Conservation (phyloP, 176 grass and related monocot species). For the Oryza coarctata region DNA sequence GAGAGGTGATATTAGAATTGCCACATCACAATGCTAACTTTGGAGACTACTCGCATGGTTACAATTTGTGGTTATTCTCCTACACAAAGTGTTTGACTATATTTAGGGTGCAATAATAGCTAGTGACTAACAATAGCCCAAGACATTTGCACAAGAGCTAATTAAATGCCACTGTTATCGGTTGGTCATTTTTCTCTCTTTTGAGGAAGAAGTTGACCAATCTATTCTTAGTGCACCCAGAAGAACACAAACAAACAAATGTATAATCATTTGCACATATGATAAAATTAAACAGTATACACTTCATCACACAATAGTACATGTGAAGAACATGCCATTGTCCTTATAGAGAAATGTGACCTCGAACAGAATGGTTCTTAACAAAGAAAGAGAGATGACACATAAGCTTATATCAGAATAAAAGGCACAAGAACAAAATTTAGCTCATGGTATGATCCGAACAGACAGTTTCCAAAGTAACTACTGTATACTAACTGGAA, state of each 20-base stretch:
- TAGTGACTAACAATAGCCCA: slow-evolving; percentile 14
- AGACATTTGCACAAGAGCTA: not conserved
- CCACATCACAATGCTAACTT: slow-evolving; percentile 24
- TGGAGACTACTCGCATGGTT: slow-evolving; percentile 12
- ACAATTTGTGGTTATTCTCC: slow-evolving; percentile 29
- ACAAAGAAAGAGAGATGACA: slow-evolving; percentile 1
- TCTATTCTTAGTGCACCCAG: slow-evolving; percentile 27
- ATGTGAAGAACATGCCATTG: not conserved
- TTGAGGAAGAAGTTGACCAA: not conserved
- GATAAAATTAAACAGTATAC: slow-evolving; percentile 12
- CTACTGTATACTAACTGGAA: not conserved
- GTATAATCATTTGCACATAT: not conserved
- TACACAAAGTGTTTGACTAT: slow-evolving; percentile 21
- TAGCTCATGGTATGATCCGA: not conserved
- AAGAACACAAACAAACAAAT: slow-evolving; percentile 13
- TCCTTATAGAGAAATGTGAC: slow-evolving; percentile 3
- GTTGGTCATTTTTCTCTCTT: not conserved
- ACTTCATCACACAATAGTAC: slow-evolving; percentile 13
- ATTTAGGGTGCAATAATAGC: slow-evolving; percentile 25
- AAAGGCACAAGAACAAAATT: slow-evolving; percentile 11
- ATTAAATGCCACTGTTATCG: slow-evolving; percentile 1
- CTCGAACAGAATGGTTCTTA: not conserved
- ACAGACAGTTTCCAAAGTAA: not conserved
- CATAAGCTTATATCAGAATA: slow-evolving; percentile 20
- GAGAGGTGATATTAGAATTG: slow-evolving; percentile 12